Conservation (phyloP, 352 stramenopile species). For the Pythium brachiatum region DNA sequence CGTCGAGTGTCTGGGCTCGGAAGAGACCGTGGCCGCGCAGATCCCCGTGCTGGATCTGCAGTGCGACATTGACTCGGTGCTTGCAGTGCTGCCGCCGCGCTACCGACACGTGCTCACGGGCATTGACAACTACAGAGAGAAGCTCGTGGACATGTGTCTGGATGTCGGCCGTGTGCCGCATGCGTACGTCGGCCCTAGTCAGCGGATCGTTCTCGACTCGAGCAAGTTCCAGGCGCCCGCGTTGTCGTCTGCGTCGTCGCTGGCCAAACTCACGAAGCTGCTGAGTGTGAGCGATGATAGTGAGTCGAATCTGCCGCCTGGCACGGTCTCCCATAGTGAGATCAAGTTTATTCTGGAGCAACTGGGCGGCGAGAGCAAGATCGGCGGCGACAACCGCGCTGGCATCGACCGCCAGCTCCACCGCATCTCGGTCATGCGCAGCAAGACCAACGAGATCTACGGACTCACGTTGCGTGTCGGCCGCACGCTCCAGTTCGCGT, state of each 20-base stretch:
- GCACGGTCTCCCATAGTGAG: slow-evolving; percentile 36
- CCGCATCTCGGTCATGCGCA: slow-evolving; percentile 74
- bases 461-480: slow-evolving; percentile 77
- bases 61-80: slow-evolving; percentile 36
- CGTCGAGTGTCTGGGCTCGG: slow-evolving; percentile 28
- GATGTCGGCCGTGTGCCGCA: slow-evolving; percentile 34
- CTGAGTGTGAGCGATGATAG: slow-evolving; percentile 15
- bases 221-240: too few species aligned
- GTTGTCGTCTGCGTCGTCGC: neutral
- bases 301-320: neutral
- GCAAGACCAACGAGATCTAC: slow-evolving; percentile 52
- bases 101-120: slow-evolving; percentile 27
- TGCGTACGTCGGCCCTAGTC: slow-evolving; percentile 29
- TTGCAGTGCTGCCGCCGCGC: slow-evolving; percentile 27
- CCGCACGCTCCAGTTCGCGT: slow-evolving; percentile 53
- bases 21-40: neutral
- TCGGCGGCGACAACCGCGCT: slow-evolving; percentile 77
- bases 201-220: slow-evolving; percentile 20
- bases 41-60: slow-evolving; percentile 22
- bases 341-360: slow-evolving; percentile 48
- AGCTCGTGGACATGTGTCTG: slow-evolving; percentile 41
- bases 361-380: slow-evolving; percentile 42
- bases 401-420: slow-evolving; percentile 73
- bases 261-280: slow-evolving; percentile 16
- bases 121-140: slow-evolving; percentile 22